Conservation (phyloP, 1,284 basidiomycete species). For the Boletellus deceptivus region DNA sequence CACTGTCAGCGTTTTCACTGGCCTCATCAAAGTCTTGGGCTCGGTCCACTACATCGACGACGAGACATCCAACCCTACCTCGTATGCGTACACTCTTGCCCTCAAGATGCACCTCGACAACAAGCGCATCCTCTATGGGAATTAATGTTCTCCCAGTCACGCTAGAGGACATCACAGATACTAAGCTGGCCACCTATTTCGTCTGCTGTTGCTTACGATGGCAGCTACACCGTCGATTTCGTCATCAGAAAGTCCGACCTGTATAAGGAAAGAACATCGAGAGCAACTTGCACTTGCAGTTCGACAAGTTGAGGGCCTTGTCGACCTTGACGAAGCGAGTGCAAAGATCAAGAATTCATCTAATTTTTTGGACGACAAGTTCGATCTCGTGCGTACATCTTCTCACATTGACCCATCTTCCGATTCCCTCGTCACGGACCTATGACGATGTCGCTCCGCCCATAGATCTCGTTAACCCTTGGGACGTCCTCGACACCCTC, state of each 20-base stretch:
- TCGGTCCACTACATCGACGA: neutral
- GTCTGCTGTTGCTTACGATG: neutral
- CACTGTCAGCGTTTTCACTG: neutral
- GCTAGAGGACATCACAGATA: neutral
- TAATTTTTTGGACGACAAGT: neutral
- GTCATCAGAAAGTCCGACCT: neutral
- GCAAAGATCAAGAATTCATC: neutral
- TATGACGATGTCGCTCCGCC: neutral
- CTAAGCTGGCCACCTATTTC: neutral
- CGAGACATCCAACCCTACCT: neutral
- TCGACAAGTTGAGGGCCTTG: neutral
- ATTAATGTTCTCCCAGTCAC: neutral
- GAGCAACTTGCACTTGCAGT: neutral
- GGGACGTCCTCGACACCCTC: neutral
- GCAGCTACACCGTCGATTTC: neutral
- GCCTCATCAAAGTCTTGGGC: neutral
- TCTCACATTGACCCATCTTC: too few species aligned
- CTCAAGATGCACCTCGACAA: neutral
- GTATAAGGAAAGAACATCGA: neutral
- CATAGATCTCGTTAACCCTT: neutral
- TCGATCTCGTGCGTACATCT: neutral
- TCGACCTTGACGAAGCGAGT: neutral
- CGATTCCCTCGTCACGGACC: too few species aligned
- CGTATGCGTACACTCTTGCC: neutral
- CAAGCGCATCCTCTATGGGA: neutral